A percentile compares a stretch with the other conserved stretches of the same genome.
Evolutionary conservation across 2,329 filamentous ascomycete genomes (phyloP).

Genomic region (Cercospora canescens): DNA sequence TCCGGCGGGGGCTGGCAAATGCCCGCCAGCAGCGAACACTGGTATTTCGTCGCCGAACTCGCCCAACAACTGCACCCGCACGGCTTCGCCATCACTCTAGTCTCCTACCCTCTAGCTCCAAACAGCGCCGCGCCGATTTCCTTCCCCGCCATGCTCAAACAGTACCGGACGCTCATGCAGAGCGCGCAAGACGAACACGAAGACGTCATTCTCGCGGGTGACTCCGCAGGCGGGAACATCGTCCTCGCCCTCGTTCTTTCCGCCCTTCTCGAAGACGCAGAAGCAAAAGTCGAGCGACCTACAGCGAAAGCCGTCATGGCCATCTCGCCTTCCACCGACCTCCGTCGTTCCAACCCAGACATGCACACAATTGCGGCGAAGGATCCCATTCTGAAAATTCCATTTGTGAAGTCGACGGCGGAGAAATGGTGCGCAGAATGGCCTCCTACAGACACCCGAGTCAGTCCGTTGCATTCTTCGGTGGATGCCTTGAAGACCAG

Average conservation of each 20-base stretch:
- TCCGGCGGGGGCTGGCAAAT: slow-evolving; percentile 58
- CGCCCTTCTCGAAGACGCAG: slow-evolving; percentile 36
- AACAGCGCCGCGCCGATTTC: slow-evolving; percentile 51
- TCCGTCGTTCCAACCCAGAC: slow-evolving; percentile 48
- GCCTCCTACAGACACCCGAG: slow-evolving; percentile 45
- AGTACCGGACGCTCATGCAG: slow-evolving; percentile 46
- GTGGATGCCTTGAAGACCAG: slow-evolving; percentile 41
- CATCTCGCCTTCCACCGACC: slow-evolving; percentile 53
- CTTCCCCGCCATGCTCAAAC: slow-evolving; percentile 49
- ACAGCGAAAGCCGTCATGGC: slow-evolving; percentile 43
- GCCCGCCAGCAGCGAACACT: slow-evolving; percentile 53
- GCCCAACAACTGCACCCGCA: slow-evolving; percentile 39
- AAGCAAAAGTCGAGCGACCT: slow-evolving; percentile 11
- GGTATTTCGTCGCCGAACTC: slow-evolving; percentile 52
- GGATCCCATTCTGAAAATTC: slow-evolving; percentile 50
- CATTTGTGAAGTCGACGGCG: slow-evolving; percentile 45
- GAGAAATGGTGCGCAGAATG: slow-evolving; percentile 44
- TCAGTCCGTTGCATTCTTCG: slow-evolving; percentile 53
- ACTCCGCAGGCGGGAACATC: slow-evolving; percentile 59
- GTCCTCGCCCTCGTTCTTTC: slow-evolving; percentile 45
- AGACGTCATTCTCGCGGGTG: slow-evolving; percentile 53
- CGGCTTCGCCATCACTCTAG: slow-evolving; percentile 44
- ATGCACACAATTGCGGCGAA: slow-evolving; percentile 42
- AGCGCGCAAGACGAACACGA: slow-evolving; percentile 43
- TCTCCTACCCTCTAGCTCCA: slow-evolving; percentile 58